Base-by-base conservation (phyloP, 75 land plant genomes). In the Cupressus sempervirens region DNA sequence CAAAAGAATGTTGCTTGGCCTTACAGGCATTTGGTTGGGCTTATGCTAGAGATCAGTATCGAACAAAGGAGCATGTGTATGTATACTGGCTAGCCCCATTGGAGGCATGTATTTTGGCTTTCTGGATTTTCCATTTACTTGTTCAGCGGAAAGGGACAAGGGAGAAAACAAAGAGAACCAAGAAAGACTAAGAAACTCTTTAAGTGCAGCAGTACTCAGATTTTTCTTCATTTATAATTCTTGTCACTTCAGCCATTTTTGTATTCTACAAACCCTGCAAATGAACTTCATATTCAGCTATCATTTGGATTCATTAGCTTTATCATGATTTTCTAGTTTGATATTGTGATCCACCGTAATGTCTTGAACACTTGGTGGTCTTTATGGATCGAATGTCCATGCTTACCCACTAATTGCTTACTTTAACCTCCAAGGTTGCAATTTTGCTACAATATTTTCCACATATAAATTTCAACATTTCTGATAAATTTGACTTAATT, bases 21-120 rank as follows among this genome's bases (percentile, higher is more conserved):
- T 80, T 74, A 46, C 88, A 96, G 98, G 97, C 93, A 23, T 92
- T 95, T 88, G 97, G 94, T 34, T 97, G 99, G 99, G 97, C 99
- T 4, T 97, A 86, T 85, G 92, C 94, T 79, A 89, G 87, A 45
- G 92, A 94, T 18, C 90, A 95, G 80, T 94, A 94, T 85, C 86
- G 88, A 68, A 88, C 93, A 38, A 90, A 90, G 90, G 96, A 94
- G 85, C 97, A 95, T 89, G 82, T 95, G 41, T 85, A 90, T 85
- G 99, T 97, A 30, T 97, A 95, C 80, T 97, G 97, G 99, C 83
- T 92, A 30, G 94, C 97, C 1, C 99, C 99, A 35, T 80, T 97
- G 30, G 87, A 91, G 81, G 99, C 93, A 62, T 91, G 96, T 58
- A 8, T 95, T 30, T 82, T 88, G 46, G 93, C 93, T 10, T 90